Conservation (phyloP, 1,284 basidiomycete species). For the Calocybe gambosa region DNA sequence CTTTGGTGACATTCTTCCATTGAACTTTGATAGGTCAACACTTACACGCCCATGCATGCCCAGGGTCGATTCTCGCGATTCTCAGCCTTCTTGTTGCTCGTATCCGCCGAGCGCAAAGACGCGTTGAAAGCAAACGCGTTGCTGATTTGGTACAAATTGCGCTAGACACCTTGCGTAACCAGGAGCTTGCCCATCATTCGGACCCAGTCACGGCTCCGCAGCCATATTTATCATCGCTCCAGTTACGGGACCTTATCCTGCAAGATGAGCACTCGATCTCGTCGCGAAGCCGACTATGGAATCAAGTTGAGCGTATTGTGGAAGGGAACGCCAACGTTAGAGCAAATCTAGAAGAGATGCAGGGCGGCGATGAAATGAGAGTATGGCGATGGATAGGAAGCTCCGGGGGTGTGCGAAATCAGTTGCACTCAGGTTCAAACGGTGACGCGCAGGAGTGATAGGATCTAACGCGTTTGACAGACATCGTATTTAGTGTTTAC, state of each 20-base stretch:
- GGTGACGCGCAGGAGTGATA: neutral
- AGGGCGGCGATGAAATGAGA: conserved; percentile 81
- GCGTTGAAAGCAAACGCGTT: conserved; percentile 65
- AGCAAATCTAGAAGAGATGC: conserved; percentile 81
- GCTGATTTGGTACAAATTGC: conserved; percentile 75
- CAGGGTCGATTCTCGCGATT: conserved; percentile 26
- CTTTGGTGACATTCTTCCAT: conserved; percentile 43
- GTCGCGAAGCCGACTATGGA: conserved; percentile 74
- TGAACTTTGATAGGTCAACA: neutral
- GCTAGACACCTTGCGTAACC: conserved; percentile 78
- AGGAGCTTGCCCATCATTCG: conserved; percentile 79
- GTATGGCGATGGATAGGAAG: conserved; percentile 81
- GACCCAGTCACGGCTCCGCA: conserved; percentile 77
- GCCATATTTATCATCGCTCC: conserved; percentile 82
- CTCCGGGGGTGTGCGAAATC: conserved; percentile 10
- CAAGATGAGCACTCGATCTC: conserved; percentile 75
- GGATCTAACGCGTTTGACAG: neutral
- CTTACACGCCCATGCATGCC: conserved; percentile 7
- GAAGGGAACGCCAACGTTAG: conserved; percentile 95
- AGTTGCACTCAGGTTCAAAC: conserved; percentile 6
- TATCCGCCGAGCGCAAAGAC: conserved; percentile 42
- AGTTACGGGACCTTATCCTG: conserved; percentile 87
- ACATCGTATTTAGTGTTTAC: neutral
- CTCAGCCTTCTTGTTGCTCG: conserved; percentile 32
- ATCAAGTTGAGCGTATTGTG: conserved; percentile 79